Evolutionary conservation across 768 basidiomycete genomes (phyloP).

Genomic region (Pleurotus giganteus): DNA sequence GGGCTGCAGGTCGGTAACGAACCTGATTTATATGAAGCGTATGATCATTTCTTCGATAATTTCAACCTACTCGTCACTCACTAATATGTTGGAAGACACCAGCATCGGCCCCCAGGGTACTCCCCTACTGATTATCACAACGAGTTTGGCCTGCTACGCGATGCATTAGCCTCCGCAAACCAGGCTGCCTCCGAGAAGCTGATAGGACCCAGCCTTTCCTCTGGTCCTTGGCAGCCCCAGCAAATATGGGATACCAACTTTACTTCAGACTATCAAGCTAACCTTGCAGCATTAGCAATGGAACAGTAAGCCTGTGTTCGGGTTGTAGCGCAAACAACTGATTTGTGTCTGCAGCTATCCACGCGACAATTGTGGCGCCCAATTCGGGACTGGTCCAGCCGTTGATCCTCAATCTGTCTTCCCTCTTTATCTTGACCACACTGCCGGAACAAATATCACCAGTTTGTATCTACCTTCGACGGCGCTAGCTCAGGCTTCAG

Average conservation of each 20-base stretch:
- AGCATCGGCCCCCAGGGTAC: conserved; percentile 11
- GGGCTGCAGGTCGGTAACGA: conserved; percentile 78
- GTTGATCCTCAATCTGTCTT: conserved; percentile 24
- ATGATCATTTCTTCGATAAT: not conserved
- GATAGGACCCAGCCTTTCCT: conserved; percentile 35
- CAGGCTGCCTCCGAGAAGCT: conserved; percentile 31
- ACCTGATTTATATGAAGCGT: conserved; percentile 45
- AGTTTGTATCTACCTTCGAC: conserved; percentile 11
- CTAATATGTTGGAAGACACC: not conserved
- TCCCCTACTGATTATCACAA: conserved; percentile 31
- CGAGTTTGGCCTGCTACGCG: conserved; percentile 38
- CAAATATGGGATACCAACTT: conserved; percentile 37
- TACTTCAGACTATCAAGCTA: conserved; percentile 22
- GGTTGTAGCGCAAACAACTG: not conserved
- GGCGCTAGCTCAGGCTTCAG: conserved; percentile 4
- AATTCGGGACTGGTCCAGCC: conserved; percentile 24
- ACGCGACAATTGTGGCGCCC: conserved; percentile 40
- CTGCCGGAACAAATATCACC: conserved; percentile 17
- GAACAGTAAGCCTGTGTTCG: conserved; percentile 35
- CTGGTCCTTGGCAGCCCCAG: conserved; percentile 36
- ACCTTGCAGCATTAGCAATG: conserved; percentile 33
- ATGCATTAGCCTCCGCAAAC: conserved; percentile 27
- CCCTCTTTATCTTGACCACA: conserved; percentile 26
- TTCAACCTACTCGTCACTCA: not conserved
- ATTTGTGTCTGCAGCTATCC: conserved; percentile 2